Conservation (phyloP, 2,329 filamentous ascomycete genomes). For the Colletotrichum tabaci region DNA sequence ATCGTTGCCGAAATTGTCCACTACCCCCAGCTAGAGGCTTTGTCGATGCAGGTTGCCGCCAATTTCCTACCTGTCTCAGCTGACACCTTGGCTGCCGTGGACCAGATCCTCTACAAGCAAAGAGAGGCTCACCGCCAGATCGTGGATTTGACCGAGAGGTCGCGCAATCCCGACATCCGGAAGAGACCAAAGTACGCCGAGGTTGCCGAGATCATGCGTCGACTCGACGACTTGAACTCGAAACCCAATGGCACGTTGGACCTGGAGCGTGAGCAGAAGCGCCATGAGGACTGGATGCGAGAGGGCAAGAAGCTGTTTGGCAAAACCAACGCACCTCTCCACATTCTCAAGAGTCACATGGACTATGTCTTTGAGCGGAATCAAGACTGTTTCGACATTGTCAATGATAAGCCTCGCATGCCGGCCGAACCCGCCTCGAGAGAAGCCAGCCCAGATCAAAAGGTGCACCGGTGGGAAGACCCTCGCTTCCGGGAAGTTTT, state of each 20-base stretch:
- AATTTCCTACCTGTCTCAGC: constrained; percentile 83
- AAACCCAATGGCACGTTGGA: constrained; percentile 93
- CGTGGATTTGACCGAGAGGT: constrained; percentile 83
- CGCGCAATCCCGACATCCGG: constrained; percentile 80
- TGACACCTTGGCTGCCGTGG: constrained; percentile 85
- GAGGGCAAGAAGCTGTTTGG: constrained; percentile 98
- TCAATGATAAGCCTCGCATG: constrained; percentile 85
- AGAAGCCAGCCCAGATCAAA: constrained; percentile 75
- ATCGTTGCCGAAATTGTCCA: constrained; percentile 93
- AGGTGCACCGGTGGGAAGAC: constrained; percentile 71
- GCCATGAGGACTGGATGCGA: constrained; percentile 99
- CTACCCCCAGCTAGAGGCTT: constrained; percentile 92
- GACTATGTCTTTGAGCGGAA: constrained; percentile 94
- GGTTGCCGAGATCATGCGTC: constrained; percentile 90
- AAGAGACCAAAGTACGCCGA: constrained; percentile 90
- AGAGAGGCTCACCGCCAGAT: constrained; percentile 94
- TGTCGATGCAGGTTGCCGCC: constrained; percentile 83
- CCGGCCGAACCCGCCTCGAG: constrained; percentile 94
- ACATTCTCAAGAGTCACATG: constrained; percentile 96
- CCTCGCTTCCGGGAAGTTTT: constrained; percentile 84
- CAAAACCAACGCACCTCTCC: constrained; percentile 96
- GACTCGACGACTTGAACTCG: constrained; percentile 89
- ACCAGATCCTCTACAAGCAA: constrained; percentile 95
- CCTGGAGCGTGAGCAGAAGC: constrained; percentile 92
- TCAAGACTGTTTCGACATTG: constrained; percentile 89